Evolutionary conservation across 2,329 filamentous ascomycete species (phyloP).

Genomic region (Colletotrichum somersetense): DNA sequence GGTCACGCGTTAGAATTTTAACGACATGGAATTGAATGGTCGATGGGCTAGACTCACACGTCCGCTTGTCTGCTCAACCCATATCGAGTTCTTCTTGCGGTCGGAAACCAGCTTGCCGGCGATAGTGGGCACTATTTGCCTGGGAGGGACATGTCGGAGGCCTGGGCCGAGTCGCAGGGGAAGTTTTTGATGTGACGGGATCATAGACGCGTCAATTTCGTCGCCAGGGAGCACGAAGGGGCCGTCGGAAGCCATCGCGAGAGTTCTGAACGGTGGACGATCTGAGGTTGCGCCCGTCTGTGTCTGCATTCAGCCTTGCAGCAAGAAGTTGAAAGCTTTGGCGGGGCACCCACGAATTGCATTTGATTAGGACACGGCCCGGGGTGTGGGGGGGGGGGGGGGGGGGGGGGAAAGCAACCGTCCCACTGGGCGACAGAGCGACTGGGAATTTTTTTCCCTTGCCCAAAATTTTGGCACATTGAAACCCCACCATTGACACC

Average conservation of each 20-base stretch:
- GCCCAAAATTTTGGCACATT: constrained; percentile 33
- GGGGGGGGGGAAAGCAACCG: neutral
- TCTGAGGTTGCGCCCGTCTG: constrained; percentile 9
- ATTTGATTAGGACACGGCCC: constrained; percentile 36
- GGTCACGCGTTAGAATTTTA: constrained; percentile 42
- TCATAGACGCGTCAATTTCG: constrained; percentile 70
- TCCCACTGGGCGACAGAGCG: constrained; percentile 30
- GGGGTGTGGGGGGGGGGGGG: constrained; percentile 12
- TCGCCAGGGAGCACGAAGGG: constrained; percentile 87
- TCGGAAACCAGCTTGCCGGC: constrained; percentile 77
- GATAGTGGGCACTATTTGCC: constrained; percentile 76
- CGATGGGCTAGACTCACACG: constrained; percentile 63
- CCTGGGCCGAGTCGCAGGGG: constrained; percentile 87
- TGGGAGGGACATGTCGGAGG: constrained; percentile 84
- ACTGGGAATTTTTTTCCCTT: constrained; percentile 39
- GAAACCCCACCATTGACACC: constrained; percentile 41
- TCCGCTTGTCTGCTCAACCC: constrained; percentile 79
- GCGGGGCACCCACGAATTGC: constrained; percentile 34
- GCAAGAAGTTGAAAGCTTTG: constrained; percentile 43
- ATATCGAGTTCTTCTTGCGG: constrained; percentile 80
- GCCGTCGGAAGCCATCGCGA: constrained; percentile 67
- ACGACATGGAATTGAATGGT: neutral
- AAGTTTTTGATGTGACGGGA: constrained; percentile 77
- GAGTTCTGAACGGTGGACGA: neutral
- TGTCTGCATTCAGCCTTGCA: constrained; percentile 38